phyloP scores from a whole-genome alignment of 2,329 filamentous ascomycete genomes.

The Talaromyces sp. region DNA sequence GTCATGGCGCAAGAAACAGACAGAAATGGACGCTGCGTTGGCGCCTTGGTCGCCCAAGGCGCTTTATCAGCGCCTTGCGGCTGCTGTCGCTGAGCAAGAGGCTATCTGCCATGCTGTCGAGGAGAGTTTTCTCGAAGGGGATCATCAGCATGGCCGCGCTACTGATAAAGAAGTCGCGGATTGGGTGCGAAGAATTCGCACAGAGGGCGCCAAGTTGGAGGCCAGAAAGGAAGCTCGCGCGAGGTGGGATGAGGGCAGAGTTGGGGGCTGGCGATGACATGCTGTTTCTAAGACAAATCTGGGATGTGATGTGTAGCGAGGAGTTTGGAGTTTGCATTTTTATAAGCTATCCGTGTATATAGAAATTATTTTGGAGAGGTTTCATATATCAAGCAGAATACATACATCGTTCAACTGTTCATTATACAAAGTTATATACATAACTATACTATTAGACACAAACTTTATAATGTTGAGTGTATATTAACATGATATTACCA shows the following conservation, averaged over 20 bases:
- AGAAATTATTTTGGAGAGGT: background rate
- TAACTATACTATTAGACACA: background rate
- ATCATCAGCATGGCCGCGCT: slow-evolving; percentile 46
- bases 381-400: background rate
- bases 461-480: background rate
- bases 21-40: slow-evolving; percentile 80
- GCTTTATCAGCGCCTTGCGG: slow-evolving; percentile 74
- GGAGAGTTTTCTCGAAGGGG: slow-evolving; percentile 80
- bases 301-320: background rate
- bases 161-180: slow-evolving; percentile 78
- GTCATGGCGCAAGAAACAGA: slow-evolving; percentile 85
- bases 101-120: slow-evolving; percentile 74
- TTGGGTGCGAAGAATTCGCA: slow-evolving; percentile 76
- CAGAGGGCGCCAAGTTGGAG: slow-evolving; percentile 73
- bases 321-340: background rate
- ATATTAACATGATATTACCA: background rate
- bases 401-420: background rate
- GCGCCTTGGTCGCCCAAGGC: slow-evolving; percentile 80
- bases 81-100: slow-evolving; percentile 77
- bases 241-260: slow-evolving; percentile 91
- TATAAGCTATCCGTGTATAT: background rate
- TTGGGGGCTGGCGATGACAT: slow-evolving; percentile 81
- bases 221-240: slow-evolving; percentile 80
- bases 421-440: background rate
- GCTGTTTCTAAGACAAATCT: background rate